Evolutionary conservation across 208 protist species (phyloP).

Genomic region (Crithidia fasciculata): DNA sequence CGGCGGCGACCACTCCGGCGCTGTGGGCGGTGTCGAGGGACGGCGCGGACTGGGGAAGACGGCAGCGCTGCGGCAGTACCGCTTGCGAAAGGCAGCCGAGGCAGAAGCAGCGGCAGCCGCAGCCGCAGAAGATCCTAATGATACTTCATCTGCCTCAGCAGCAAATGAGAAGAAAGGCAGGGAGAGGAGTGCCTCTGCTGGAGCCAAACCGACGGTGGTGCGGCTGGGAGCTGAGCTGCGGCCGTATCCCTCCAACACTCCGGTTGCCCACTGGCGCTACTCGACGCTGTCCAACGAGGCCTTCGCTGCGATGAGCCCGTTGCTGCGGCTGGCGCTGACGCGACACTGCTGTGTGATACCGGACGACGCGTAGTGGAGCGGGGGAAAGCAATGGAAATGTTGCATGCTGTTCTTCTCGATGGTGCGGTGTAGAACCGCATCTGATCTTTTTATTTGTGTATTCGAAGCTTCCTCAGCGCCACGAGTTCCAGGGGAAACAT

Average conservation of each 20-base stretch:
- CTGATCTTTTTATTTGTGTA: no score
- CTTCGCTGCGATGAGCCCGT: constrained; percentile 21
- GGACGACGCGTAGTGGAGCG: background rate
- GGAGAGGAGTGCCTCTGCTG: background rate
- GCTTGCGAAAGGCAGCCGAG: constrained; percentile 21
- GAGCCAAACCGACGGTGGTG: background rate
- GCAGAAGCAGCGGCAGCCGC: no score
- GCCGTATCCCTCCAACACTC: constrained; percentile 1
- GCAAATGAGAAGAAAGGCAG: background rate
- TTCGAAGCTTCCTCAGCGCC: no score
- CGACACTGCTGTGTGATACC: constrained; percentile 21
- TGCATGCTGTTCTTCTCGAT: no score
- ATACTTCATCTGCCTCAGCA: no score
- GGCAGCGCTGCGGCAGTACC: constrained; percentile 43
- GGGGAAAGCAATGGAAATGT: no score
- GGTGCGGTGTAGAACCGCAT: no score
- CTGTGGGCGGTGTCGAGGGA: background rate
- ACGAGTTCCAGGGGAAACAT: no score
- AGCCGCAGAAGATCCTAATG: no score
- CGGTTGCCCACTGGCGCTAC: constrained; percentile 26
- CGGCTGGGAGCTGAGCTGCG: constrained; percentile 7
- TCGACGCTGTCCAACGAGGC: constrained; percentile 22
- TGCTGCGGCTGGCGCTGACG: constrained; percentile 25
- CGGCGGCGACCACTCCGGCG: background rate
- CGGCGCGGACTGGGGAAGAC: constrained; percentile 38